Conservation (phyloP, 2,329 filamentous ascomycete genomes). For the Colletotrichum brevisporum region DNA sequence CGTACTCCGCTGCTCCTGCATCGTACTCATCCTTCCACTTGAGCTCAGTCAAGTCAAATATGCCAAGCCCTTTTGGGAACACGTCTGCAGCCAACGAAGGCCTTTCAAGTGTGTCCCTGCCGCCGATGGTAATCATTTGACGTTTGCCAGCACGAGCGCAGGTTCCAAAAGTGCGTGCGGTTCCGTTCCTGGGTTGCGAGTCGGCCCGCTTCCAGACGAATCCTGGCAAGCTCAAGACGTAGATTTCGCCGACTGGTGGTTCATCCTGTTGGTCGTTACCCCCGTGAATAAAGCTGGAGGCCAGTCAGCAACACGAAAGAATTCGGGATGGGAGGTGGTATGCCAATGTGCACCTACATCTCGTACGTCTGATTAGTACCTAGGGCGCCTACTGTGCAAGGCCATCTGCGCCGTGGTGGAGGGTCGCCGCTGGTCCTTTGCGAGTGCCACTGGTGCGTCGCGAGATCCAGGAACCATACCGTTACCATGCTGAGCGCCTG, state of each 20-base stretch:
- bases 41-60: constrained; percentile 25
- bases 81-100: neutral
- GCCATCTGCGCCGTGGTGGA: constrained; percentile 8
- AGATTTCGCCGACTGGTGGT: constrained; percentile 10
- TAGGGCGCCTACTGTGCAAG: constrained; percentile 16
- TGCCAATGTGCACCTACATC: constrained; percentile 15
- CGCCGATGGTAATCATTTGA: constrained; percentile 33
- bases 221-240: constrained; percentile 34
- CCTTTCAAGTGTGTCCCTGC: neutral
- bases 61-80: constrained; percentile 12
- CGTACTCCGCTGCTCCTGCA: constrained; percentile 8
- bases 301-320: neutral
- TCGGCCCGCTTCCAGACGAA: constrained; percentile 26
- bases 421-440: constrained; percentile 26
- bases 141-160: constrained; percentile 27
- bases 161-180: neutral
- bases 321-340: too few relatives aligned
- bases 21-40: constrained; percentile 24
- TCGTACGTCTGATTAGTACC: constrained; percentile 29
- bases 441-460: constrained; percentile 26
- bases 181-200: neutral
- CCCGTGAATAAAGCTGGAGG: constrained; percentile 32
- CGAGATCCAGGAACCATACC: constrained; percentile 30
- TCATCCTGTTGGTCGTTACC: constrained; percentile 1
- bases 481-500: constrained; percentile 15